A percentile compares a stretch with the other conserved stretches of the same genome.
phyloP scores from a whole-genome alignment of 148 eudicot genomes.

The Rheum nobile region DNA sequence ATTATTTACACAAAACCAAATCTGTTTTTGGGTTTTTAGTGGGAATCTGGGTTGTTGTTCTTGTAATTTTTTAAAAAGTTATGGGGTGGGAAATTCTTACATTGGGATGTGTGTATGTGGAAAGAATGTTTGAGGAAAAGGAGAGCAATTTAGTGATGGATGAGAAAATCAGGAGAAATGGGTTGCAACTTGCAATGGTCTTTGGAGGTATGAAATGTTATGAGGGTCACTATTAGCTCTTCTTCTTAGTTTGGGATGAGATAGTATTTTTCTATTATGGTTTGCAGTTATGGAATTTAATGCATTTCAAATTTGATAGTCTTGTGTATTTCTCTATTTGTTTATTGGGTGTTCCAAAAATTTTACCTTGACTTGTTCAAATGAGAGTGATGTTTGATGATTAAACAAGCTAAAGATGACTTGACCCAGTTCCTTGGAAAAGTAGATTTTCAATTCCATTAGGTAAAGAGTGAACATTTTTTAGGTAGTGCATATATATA shows the following conservation, averaged over 20 bases:
- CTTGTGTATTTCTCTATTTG: not conserved
- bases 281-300: not conserved
- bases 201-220: not conserved
- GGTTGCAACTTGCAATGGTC: not conserved
- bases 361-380: constrained; percentile 1
- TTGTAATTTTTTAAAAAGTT: not conserved
- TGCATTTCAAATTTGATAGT: not conserved
- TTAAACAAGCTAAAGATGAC: not conserved
- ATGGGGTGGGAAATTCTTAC: not conserved
- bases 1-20: not conserved
- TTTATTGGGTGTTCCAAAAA: not conserved
- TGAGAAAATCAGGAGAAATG: not conserved
- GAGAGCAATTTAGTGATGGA: not conserved
- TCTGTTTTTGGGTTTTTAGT: not conserved
- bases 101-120: not conserved
- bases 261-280: not conserved
- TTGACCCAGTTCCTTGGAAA: not conserved
- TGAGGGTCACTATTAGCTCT: not conserved
- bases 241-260: not conserved
- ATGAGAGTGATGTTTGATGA: not conserved
- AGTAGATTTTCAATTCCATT: not conserved
- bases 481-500: not conserved
- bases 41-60: not conserved
- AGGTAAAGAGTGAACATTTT: not conserved
- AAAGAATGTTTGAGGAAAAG: constrained; percentile 9